A percentile compares a stretch with the other conserved stretches of the same genome.
Evolutionary conservation across 257 asterid species (phyloP).

Genomic region (Paulownia fortunei): DNA sequence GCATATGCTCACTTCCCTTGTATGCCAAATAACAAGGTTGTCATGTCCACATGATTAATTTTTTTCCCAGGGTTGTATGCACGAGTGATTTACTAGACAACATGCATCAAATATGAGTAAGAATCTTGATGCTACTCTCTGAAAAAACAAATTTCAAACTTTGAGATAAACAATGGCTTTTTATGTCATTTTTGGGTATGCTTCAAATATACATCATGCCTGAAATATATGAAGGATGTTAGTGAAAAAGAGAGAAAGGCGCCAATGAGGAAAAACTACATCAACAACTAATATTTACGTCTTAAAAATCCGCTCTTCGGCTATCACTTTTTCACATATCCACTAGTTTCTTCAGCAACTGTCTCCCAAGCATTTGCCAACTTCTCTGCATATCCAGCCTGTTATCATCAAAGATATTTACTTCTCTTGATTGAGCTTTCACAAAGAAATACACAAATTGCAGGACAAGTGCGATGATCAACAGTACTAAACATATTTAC

Average conservation of each 20-base stretch:
- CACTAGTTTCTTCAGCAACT: constrained; percentile 87
- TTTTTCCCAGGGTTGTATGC: too few relatives aligned
- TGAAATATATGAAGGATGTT: constrained; percentile 26
- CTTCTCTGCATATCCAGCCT: constrained; percentile 97
- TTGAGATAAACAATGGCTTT: constrained; percentile 20
- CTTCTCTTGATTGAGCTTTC: too few relatives aligned
- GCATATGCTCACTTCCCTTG: too few relatives aligned
- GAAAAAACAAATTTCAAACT: too few relatives aligned
- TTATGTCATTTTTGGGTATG: neutral
- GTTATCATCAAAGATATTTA: constrained; percentile 33
- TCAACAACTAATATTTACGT: constrained; percentile 36
- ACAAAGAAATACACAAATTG: too few relatives aligned
- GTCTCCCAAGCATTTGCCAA: constrained; percentile 86
- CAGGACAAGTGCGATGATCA: neutral
- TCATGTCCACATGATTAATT: too few relatives aligned
- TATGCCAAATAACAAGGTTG: too few relatives aligned
- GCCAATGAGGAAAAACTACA: neutral
- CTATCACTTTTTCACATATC: constrained; percentile 46
- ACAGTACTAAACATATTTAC: neutral
- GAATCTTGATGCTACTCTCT: too few relatives aligned
- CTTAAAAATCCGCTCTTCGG: constrained; percentile 28
- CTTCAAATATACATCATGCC: too few relatives aligned
- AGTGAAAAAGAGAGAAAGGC: neutral
- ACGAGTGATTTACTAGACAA: too few relatives aligned
- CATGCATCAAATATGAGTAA: too few relatives aligned